A percentile compares a stretch with the other conserved stretches of the same genome.
These are phyloP conservation scores for Zoysia japonica DNA, from an alignment of 176 grass and related monocot species.

Conservation along the genomic window DNA sequence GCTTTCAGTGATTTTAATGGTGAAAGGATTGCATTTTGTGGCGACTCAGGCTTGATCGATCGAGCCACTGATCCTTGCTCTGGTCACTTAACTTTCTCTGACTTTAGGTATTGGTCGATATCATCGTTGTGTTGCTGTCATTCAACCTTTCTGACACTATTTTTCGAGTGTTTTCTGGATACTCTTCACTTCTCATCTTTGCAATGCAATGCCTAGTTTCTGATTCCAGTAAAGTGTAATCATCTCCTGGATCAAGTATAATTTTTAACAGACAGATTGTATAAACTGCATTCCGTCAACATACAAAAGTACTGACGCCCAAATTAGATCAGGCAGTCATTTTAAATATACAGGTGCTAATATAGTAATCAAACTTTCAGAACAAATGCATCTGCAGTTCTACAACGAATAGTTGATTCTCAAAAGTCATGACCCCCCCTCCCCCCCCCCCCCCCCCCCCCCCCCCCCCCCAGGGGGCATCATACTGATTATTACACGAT, in stretches of 20 bases:
- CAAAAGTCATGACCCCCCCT: not conserved
- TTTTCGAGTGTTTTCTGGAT: not conserved
- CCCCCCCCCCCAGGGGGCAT: not conserved
- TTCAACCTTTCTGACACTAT: not conserved
- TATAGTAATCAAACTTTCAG: not conserved
- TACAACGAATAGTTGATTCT: not conserved
- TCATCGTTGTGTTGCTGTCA: not conserved
- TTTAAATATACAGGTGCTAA: not conserved
- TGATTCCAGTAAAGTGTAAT: not conserved
- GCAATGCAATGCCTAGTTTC: not conserved
- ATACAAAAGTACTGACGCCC: not conserved
- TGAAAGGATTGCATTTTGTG: not conserved
- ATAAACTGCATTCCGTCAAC: not conserved
- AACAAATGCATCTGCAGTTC: not conserved
- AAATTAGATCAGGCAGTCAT: not conserved
- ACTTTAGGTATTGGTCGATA: not conserved
- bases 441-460: not conserved
- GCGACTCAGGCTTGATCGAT: not conserved
- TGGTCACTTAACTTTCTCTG: not conserved
- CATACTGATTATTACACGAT: slow-evolving; percentile 12
- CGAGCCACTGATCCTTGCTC: not conserved
- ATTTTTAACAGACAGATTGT: not conserved
- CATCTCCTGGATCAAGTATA: not conserved
- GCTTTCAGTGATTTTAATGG: not conserved
- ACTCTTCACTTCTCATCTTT: not conserved